Base-by-base conservation (phyloP, 73 alveolate species). In the Paramecium sonneborni region DNA sequence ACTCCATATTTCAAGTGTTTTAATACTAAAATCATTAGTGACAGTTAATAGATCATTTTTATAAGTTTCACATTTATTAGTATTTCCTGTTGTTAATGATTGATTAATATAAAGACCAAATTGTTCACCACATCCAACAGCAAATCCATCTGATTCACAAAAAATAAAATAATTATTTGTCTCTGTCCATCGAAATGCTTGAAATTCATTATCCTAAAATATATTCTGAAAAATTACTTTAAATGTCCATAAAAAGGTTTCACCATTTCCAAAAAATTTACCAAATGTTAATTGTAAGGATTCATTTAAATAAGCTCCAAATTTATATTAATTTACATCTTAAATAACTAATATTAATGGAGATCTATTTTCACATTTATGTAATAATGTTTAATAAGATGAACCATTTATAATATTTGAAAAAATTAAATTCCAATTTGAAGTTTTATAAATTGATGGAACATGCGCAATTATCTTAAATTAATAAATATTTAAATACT, bases 251-350 rank as follows among this genome's bases (percentile, higher is more conserved):
- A 86, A 86, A 46, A 58, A 86, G 70, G 79, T 62, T 23, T 86
- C 93, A 3, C 93, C 93, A 86, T 86, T 86, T 5, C 93, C 93
- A 86, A 52, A 86, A 39, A 86, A 86, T 18, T 72, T n/a, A 37
- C 85, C 88, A 38, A 55, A 62, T 12, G 44, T 86, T 62, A 62
- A 62, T n/a, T 62, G 2, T 37, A 85, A 15, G 12, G 39, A 32
- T 24, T 86, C 93, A 58, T 70, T 52, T 18, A 86, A 34, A 48
- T 86, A 86, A 21, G 88, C 93, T 18, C 93, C 93, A 86, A 86
- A 86, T 28, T 58, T 62, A 6, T n/a, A 55, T 11, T 76, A 88
- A 12, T 57, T 38, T 6, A 67, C 41, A 37, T 72, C 85, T 62
- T 86, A 12, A n/a, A 86, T 39, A 5, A 18, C 82, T 20, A 86